Percentiles rank a stretch among this genome's conserved stretches.
These are phyloP conservation scores for Suillus alpinus DNA, from an alignment of 768 basidiomycete species.

Conservation along the genomic window DNA sequence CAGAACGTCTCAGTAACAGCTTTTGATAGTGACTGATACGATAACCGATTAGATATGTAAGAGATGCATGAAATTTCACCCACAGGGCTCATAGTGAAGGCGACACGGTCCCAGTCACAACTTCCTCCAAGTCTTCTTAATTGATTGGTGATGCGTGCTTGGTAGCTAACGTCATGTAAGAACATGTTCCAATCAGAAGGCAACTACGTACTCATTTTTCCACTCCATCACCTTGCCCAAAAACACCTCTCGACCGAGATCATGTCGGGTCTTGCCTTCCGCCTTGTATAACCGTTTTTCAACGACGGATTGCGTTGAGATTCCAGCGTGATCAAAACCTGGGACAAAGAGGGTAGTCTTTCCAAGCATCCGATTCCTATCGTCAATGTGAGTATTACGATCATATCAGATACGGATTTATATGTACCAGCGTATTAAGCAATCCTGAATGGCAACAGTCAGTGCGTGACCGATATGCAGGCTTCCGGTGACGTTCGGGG, in stretches of 20 bases:
- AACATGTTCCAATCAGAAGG: background rate
- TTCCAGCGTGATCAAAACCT: conserved; percentile 98
- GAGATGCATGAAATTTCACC: conserved; percentile 12
- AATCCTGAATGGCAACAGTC: conserved; percentile 89
- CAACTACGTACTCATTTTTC: conserved; percentile 83
- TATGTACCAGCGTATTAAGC: conserved; percentile 80
- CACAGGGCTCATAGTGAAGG: conserved; percentile 94
- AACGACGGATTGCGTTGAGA: conserved; percentile 96
- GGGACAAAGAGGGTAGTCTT: conserved; percentile 88
- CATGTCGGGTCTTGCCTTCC: conserved; percentile 80
- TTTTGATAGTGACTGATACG: conserved; percentile 61
- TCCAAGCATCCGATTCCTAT: conserved; percentile 94
- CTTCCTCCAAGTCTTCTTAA: conserved; percentile 86
- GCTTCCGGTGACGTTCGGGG: conserved; percentile 95
- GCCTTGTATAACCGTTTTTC: conserved; percentile 88
- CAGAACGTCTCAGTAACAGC: conserved; percentile 94
- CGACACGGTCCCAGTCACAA: conserved; percentile 91
- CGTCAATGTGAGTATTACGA: background rate
- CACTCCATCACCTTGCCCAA: conserved; percentile 89
- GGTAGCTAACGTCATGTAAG: conserved; percentile 58
- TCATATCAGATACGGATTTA: background rate
- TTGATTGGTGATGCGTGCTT: conserved; percentile 88
- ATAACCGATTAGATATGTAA: conserved; percentile 3
- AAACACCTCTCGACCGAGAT: conserved; percentile 93
- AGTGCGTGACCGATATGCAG: conserved; percentile 95